Evolutionary conservation across 768 basidiomycete genomes (phyloP).

Genomic region (Boletus subcaerulescens): DNA sequence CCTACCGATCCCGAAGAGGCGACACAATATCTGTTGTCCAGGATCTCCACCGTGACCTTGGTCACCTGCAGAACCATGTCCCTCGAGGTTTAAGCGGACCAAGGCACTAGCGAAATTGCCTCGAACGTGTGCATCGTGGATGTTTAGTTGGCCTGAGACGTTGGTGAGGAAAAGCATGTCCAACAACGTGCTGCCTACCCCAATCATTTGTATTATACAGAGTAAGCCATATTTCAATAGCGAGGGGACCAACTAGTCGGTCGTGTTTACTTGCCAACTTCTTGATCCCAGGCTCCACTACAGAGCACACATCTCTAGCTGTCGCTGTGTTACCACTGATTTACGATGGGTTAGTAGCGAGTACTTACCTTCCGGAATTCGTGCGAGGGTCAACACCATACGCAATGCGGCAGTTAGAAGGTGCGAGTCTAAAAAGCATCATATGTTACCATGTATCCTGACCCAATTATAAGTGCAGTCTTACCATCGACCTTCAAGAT

Average conservation of each 20-base stretch:
- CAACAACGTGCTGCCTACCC: background rate
- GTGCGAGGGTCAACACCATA: constrained; percentile 17
- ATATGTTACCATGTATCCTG: background rate
- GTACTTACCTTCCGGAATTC: constrained; percentile 14
- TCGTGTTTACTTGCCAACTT: constrained; percentile 9
- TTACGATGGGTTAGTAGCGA: too few relatives aligned
- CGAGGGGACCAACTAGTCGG: constrained; percentile 15
- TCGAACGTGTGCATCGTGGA: constrained; percentile 7
- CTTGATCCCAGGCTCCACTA: constrained; percentile 13
- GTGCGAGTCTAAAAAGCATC: constrained; percentile 5
- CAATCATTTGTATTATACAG: constrained; percentile 4
- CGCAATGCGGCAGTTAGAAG: constrained; percentile 16
- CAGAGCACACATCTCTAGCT: background rate
- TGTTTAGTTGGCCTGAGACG: constrained; percentile 6
- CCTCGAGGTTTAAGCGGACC: background rate
- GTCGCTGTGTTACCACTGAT: background rate
- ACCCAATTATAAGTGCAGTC: background rate
- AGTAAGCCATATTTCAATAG: constrained; percentile 20
- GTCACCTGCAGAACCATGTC: background rate
- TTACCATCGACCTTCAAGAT: constrained; percentile 17
- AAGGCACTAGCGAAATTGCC: constrained; percentile 18
- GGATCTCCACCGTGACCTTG: background rate
- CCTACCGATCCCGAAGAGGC: constrained; percentile 22
- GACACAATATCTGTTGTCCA: constrained; percentile 1
- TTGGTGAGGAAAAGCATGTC: background rate